Conservation (phyloP, 2,329 filamentous ascomycete genomes). For the Talaromyces sp. region DNA sequence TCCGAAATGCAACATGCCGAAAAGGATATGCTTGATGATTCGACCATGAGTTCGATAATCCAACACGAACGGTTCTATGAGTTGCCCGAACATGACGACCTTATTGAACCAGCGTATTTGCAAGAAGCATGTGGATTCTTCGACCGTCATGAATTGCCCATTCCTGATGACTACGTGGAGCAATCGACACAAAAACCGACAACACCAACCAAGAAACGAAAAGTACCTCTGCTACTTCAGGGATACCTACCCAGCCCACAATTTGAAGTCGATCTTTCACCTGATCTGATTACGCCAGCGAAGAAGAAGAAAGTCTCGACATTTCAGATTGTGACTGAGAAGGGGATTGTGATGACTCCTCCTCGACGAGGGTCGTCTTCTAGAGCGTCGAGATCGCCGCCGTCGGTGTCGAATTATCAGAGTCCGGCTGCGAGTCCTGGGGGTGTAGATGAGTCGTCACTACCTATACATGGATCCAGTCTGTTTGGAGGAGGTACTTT, state of each 20-base stretch:
- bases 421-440: background rate
- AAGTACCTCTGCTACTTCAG: background rate
- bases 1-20: constrained; percentile 53
- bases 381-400: constrained; percentile 7
- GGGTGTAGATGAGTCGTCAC: background rate
- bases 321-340: constrained; percentile 19
- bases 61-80: constrained; percentile 52
- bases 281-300: constrained; percentile 15
- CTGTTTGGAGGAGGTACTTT: background rate
- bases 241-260: constrained; percentile 3
- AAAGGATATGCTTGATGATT: constrained; percentile 58
- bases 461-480: background rate
- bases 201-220: constrained; percentile 15
- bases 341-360: constrained; percentile 20
- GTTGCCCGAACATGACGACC: constrained; percentile 32
- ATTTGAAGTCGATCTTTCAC: constrained; percentile 16
- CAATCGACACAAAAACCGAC: background rate
- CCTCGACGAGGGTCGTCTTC: constrained; percentile 6
- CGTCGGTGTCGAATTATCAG: background rate
- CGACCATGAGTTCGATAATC: constrained; percentile 57
- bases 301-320: constrained; percentile 19
- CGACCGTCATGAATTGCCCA: constrained; percentile 35
- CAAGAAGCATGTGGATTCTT: constrained; percentile 34
- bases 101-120: constrained; percentile 27
- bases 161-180: constrained; percentile 30